Percentiles rank a stretch among this genome's conserved stretches.
Conservation (phyloP, 768 basidiomycete genomes). For the Boletus coccyginus region DNA sequence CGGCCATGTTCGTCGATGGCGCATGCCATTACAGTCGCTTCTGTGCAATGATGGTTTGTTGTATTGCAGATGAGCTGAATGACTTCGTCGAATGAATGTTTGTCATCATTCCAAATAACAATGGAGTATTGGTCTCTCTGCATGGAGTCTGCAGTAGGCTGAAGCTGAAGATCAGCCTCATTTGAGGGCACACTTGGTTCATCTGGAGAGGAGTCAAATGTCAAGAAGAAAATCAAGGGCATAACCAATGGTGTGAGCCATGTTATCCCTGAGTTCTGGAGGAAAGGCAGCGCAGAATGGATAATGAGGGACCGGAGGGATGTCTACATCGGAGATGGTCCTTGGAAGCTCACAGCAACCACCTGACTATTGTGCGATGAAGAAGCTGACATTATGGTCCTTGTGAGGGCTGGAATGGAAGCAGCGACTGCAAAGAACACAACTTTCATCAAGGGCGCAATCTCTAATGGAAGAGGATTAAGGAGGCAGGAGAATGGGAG, state of each 20-base stretch:
- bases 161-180: constrained; percentile 68
- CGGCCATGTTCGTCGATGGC: constrained; percentile 78
- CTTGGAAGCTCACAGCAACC: constrained; percentile 77
- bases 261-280: constrained; percentile 67
- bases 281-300: constrained; percentile 56
- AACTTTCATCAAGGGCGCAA: too few relatives aligned
- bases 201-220: constrained; percentile 79
- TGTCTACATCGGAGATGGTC: constrained; percentile 42
- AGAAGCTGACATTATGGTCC: constrained; percentile 90
- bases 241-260: constrained; percentile 70
- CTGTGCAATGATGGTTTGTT: constrained; percentile 48
- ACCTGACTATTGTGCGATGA: constrained; percentile 86
- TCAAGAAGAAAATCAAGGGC: constrained; percentile 82
- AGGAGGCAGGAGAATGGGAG: too few relatives aligned
- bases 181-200: constrained; percentile 63
- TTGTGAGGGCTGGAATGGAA: constrained; percentile 86
- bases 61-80: constrained; percentile 65
- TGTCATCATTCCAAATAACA: constrained; percentile 95
- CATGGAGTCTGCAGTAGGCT: constrained; percentile 76
- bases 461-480: too few relatives aligned
- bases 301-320: constrained; percentile 61
- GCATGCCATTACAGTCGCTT: constrained; percentile 54
- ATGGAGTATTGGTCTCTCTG: constrained; percentile 78
- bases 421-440: constrained; percentile 43
- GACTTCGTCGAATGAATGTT: constrained; percentile 90